Conservation (phyloP, 164 flowering plant genomes). For the Akebia trifoliata region DNA sequence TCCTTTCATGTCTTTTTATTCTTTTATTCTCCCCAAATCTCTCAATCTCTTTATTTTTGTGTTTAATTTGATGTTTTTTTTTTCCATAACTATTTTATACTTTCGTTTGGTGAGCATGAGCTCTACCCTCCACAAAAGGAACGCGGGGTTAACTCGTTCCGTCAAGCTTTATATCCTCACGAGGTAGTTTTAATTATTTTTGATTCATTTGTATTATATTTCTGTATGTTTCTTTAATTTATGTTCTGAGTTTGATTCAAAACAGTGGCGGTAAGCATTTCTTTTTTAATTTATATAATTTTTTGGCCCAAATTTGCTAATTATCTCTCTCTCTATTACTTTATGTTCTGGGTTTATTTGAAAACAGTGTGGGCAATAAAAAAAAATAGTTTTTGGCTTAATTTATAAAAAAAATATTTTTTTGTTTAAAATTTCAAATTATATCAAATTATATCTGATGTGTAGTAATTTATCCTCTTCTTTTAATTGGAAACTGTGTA, state of each 20-base stretch:
- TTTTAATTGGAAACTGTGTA: no score
- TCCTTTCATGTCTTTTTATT: conserved; percentile 42
- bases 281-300: no score
- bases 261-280: conserved; percentile 89
- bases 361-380: no score
- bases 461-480: no score
- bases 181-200: conserved; percentile 34
- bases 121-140: conserved; percentile 45
- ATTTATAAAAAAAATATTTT: no score
- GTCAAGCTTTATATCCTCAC: conserved; percentile 34
- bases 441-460: no score
- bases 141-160: conserved; percentile 6
- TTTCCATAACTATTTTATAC: conserved; percentile 49
- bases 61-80: not conserved
- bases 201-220: not conserved
- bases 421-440: no score
- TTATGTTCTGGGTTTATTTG: no score
- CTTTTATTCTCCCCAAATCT: not conserved
- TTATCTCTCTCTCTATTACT: no score
- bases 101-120: conserved; percentile 46
- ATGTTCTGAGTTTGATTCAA: conserved; percentile 2
- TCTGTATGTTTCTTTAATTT: not conserved
- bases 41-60: not conserved
- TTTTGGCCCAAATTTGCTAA: no score
- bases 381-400: no score